A percentile compares a stretch with the other conserved stretches of the same genome.
Conservation (phyloP, 352 stramenopile species). For the Phytophthora sojae region DNA sequence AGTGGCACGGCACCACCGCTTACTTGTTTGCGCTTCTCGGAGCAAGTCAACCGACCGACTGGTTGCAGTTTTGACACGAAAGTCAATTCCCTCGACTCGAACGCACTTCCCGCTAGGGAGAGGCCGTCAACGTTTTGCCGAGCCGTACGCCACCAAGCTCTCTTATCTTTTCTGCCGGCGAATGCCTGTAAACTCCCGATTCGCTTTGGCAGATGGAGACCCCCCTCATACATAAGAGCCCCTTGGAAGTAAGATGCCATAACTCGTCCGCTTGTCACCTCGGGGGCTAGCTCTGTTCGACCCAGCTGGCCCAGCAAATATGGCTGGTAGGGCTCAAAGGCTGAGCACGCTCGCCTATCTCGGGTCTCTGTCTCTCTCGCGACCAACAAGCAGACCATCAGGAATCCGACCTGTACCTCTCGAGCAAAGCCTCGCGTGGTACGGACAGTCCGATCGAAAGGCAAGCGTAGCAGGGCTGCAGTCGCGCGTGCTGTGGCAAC, state of each 20-base stretch:
- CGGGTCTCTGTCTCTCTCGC: conserved; percentile 44
- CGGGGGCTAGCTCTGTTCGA: conserved; percentile 35
- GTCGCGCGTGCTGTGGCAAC: conserved; percentile 9
- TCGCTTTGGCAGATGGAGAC: neutral
- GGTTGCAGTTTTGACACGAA: conserved; percentile 3
- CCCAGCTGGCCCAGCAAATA: conserved; percentile 27
- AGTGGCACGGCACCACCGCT: conserved; percentile 5
- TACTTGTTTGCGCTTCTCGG: neutral
- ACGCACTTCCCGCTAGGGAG: neutral
- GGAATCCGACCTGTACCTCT: conserved; percentile 37
- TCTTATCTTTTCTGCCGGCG: too few species aligned
- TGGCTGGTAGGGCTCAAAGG: conserved; percentile 32
- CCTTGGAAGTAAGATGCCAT: conserved; percentile 10
- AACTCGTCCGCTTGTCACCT: conserved; percentile 27
- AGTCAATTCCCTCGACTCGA: neutral
- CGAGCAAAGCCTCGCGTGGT: conserved; percentile 26
- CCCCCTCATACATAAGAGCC: conserved; percentile 21
- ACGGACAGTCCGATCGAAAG: conserved; percentile 42
- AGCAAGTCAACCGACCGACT: conserved; percentile 3
- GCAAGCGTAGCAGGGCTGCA: conserved; percentile 26
- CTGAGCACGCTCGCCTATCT: conserved; percentile 38
- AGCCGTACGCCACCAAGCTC: too few species aligned
- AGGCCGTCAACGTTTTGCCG: neutral
- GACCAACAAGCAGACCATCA: conserved; percentile 29
- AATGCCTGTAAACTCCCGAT: too few species aligned